These are phyloP conservation scores for Nicotiana attenuata DNA, from an alignment of 257 asterid species.

Conservation along the genomic window DNA sequence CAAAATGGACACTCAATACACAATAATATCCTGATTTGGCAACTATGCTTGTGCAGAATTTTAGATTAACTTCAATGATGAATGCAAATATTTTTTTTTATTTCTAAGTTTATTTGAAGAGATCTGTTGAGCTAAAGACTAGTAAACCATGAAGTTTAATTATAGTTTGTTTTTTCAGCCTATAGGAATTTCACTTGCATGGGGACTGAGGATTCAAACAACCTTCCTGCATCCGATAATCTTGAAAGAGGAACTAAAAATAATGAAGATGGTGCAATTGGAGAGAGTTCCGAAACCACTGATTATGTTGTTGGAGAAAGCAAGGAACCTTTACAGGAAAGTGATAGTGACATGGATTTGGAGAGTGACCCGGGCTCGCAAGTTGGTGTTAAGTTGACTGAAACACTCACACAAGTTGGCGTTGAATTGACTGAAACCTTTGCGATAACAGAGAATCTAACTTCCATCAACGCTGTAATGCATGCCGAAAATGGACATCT, in stretches of 20 bases:
- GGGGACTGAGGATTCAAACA: slow-evolving; percentile 54
- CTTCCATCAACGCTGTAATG: slow-evolving; percentile 16
- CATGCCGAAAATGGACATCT: slow-evolving; percentile 36
- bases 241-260: slow-evolving; percentile 36
- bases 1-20: not conserved
- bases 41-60: not conserved
- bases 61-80: not conserved
- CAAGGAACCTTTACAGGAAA: slow-evolving; percentile 24
- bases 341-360: slow-evolving; percentile 32
- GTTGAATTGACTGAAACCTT: slow-evolving; percentile 36
- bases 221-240: slow-evolving; percentile 43
- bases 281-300: slow-evolving; percentile 24
- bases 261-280: slow-evolving; percentile 28
- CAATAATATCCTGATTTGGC: not conserved
- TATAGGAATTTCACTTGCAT: slow-evolving; percentile 19
- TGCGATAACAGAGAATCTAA: slow-evolving; percentile 25
- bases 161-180: slow-evolving; percentile 6
- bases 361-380: slow-evolving; percentile 20
- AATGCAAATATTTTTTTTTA: not conserved
- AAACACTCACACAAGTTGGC: slow-evolving; percentile 22
- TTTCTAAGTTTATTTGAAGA: not conserved
- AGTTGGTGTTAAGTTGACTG: slow-evolving; percentile 30
- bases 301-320: slow-evolving; percentile 31
- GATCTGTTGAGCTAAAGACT: not conserved
- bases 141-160: not conserved